phyloP scores from a whole-genome alignment of 352 stramenopile species.

The Globisporangium alternatum region DNA sequence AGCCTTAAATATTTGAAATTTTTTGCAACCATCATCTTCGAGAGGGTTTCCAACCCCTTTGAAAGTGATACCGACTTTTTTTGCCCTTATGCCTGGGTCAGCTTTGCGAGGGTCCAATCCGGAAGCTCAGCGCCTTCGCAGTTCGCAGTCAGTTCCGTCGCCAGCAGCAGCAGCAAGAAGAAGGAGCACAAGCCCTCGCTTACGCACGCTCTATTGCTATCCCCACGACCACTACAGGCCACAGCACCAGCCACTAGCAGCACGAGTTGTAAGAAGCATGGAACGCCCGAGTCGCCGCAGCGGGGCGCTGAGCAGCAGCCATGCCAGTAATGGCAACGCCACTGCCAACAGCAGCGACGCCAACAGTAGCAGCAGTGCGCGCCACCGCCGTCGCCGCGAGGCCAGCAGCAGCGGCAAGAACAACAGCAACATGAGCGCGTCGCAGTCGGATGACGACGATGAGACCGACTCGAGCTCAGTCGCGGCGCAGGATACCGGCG shows the following conservation, averaged over 20 bases:
- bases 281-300: conserved; percentile 54
- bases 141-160: conserved; percentile 5
- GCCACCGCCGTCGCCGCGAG: conserved; percentile 35
- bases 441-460: conserved; percentile 50
- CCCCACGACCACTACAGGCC: neutral
- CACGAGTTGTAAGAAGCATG: conserved; percentile 21
- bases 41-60: conserved; percentile 1
- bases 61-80: neutral
- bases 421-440: conserved; percentile 23
- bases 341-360: conserved; percentile 21
- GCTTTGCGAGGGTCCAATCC: conserved; percentile 3
- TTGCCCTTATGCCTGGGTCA: neutral
- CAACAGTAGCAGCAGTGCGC: conserved; percentile 27
- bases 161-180: neutral
- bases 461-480: conserved; percentile 60
- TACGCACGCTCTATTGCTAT: neutral
- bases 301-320: conserved; percentile 19
- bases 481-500: conserved; percentile 19
- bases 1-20: neutral
- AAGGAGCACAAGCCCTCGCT: neutral
- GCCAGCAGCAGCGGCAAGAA: conserved; percentile 22
- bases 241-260: neutral
- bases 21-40: neutral
- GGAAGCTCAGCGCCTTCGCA: neutral
- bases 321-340: conserved; percentile 15